phyloP scores from a whole-genome alignment of 2,329 filamentous ascomycete genomes.

The Huntiella abstrusa region DNA sequence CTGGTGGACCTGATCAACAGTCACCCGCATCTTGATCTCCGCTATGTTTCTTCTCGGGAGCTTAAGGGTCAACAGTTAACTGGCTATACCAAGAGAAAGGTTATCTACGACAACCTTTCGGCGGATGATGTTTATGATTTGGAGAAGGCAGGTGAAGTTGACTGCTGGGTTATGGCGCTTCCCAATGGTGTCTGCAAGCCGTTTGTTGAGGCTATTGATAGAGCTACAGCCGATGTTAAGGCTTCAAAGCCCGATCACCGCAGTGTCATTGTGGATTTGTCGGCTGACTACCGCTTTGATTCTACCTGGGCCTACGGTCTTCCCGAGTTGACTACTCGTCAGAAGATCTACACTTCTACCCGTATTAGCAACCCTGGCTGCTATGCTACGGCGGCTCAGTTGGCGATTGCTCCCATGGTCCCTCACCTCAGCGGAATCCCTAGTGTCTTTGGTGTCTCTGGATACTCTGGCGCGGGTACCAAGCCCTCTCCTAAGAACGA shows the following conservation, averaged over 20 bases:
- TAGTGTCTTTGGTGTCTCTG: slow-evolving; percentile 75
- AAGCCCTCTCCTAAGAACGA: slow-evolving; percentile 93
- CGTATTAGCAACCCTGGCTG: slow-evolving; percentile 88
- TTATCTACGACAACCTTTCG: slow-evolving; percentile 79
- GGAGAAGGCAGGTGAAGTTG: slow-evolving; percentile 67
- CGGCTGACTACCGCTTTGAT: slow-evolving; percentile 92
- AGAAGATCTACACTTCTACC: slow-evolving; percentile 56
- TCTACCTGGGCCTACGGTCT: slow-evolving; percentile 74
- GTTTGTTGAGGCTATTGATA: slow-evolving; percentile 62
- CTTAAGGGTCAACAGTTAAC: slow-evolving; percentile 70
- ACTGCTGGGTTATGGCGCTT: slow-evolving; percentile 95
- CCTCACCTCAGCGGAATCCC: slow-evolving; percentile 59
- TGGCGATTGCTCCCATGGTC: slow-evolving; percentile 70
- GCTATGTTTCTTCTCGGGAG: slow-evolving; percentile 85
- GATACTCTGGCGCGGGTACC: slow-evolving; percentile 87
- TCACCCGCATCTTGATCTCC: slow-evolving; percentile 78
- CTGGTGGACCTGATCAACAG: slow-evolving; percentile 72
- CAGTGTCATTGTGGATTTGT: slow-evolving; percentile 78
- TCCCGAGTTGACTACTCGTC: slow-evolving; percentile 64
- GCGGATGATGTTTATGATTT: slow-evolving; percentile 74
- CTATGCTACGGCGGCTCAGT: slow-evolving; percentile 82
- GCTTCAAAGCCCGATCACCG: slow-evolving; percentile 23
- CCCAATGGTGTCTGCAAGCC: slow-evolving; percentile 91
- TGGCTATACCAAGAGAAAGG: slow-evolving; percentile 78
- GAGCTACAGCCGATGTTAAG: slow-evolving; percentile 16